Evolutionary conservation across 1,284 basidiomycete genomes (phyloP).

Genomic region (Veloporphyrellus conicus): DNA sequence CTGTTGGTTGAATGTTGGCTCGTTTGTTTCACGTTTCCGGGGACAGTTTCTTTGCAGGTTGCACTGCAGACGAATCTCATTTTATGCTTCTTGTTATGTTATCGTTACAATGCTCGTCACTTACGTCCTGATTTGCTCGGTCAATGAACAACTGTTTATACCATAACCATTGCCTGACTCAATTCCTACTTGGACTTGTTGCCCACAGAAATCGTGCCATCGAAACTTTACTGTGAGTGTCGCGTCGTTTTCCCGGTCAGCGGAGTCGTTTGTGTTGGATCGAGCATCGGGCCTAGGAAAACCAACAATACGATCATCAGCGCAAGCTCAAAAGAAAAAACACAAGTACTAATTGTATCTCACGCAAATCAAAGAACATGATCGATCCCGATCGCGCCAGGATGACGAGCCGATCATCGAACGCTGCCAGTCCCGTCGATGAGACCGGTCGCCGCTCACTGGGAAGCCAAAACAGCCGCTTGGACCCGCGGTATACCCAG

Average conservation of each 20-base stretch:
- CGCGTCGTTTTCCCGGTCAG: no score
- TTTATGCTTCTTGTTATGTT: conserved; percentile 10
- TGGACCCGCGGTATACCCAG: conserved; percentile 16
- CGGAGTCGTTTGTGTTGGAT: not conserved
- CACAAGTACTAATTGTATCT: no score
- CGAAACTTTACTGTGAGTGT: no score
- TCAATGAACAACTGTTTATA: no score
- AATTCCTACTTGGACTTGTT: no score
- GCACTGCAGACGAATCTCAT: not conserved
- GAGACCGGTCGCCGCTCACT: conserved; percentile 11
- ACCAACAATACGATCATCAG: no score
- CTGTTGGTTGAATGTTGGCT: not conserved
- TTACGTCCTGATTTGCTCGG: no score
- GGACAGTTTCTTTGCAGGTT: not conserved
- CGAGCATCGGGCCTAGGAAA: conserved; percentile 11
- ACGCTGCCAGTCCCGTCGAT: conserved; percentile 11
- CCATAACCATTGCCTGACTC: no score
- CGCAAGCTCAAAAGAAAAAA: no score
- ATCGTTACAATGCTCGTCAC: not conserved
- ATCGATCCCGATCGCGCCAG: conserved; percentile 6
- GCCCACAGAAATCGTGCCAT: no score
- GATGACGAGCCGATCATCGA: conserved; percentile 11
- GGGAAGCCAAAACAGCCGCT: conserved; percentile 22
- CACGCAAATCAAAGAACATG: conserved; percentile 18
- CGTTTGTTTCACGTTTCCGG: not conserved